Base-by-base conservation (phyloP, 2,329 filamentous ascomycete species). In the Teratosphaeria destructans region DNA sequence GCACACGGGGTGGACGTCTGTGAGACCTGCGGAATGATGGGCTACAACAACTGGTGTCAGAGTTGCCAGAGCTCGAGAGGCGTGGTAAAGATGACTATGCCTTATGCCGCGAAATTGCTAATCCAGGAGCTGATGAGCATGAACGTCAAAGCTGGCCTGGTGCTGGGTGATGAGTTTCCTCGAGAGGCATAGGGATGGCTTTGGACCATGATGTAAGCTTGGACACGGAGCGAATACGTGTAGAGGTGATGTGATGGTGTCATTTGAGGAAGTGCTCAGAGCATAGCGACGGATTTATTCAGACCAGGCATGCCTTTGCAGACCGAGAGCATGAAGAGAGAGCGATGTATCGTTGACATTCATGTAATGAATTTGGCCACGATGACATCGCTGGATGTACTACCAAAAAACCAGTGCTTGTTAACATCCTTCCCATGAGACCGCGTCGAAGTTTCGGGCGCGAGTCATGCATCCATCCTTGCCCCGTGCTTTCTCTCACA, bases 51-150 rank as follows among this genome's bases (percentile, higher is more conserved):
- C 32, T 97, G 90, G 84, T 99, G 94, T 73, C 89, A 95, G 76
- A 91, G 89, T 4, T 99, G 94, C 76, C 86, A 90, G 78, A 90
- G 85, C 66, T 92, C 89, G 47, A 83, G 88, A 60, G 85, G 88
- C 34, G 90, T 99, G 29, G 87, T 90, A 16, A 87, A 88, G 74
- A 96, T 99, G 88, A 93, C 87, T 37, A 95, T 99, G 82, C 94
- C 94, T 37, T 99, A 99, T 75, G 94, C 94, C 19, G 94, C 94
- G 0, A 97, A 99, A 81, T 77, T 99, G 71, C 78, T 99, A 59
- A 90, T 97, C 55, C 94, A 99, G 78, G 94, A 99, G 77, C 76
- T 99, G 69, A 87, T 95, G 71, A 95, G 90, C 74, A 99, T 99
- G 94, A 99, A 99, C 74, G 90, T 99, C n/a, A 89, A 92, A 63